phyloP scores from a whole-genome alignment of 148 eudicot genomes.

The Rhododendron henanense region DNA sequence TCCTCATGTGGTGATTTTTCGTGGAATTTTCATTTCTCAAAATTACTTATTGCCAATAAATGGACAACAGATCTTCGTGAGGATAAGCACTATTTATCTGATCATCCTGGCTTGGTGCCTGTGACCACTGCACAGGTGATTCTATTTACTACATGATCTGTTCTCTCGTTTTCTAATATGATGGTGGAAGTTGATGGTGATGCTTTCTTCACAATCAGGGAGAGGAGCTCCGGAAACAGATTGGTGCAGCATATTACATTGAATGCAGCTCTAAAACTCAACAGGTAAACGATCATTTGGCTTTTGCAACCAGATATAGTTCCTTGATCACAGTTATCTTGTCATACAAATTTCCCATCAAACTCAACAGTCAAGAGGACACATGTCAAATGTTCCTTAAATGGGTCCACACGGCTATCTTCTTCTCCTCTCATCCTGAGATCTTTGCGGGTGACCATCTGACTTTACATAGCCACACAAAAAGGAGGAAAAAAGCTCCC shows the following conservation, averaged over 20 bases:
- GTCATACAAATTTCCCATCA: not conserved
- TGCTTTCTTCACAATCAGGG: constrained; percentile 49
- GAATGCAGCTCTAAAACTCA: constrained; percentile 99
- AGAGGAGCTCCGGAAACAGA: constrained; percentile 92
- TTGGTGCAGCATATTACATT: constrained; percentile 79
- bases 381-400: not conserved
- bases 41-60: constrained; percentile 8
- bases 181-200: constrained; percentile 1
- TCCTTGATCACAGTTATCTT: not conserved
- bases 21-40: not conserved
- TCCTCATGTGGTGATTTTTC: not conserved
- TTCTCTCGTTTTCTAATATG: constrained; percentile 5
- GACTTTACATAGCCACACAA: not conserved
- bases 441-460: not conserved
- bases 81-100: constrained; percentile 90
- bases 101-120: constrained; percentile 95
- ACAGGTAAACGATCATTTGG: constrained; percentile 48
- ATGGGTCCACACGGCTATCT: not conserved
- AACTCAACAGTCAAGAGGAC: not conserved
- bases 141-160: not conserved
- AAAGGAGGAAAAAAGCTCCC: not conserved
- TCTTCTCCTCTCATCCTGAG: not conserved
- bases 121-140: constrained; percentile 80
- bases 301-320: not conserved
- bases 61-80: constrained; percentile 72